Percentiles rank a stretch among this genome's conserved stretches.
phyloP scores from a whole-genome alignment of 129 eudicot species.

The Helianthus annuus region HanXRQr2.0-SUNRISE NC_035448.2:31802865-31803364 shows the following conservation, averaged over 20 bases:
- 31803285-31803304: too few species aligned
- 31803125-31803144: conserved; percentile 30
- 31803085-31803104: conserved; percentile 56
- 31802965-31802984: not conserved
- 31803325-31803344: too few species aligned
- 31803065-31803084: conserved; percentile 46
- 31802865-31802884: conserved; percentile 31
- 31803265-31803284: too few species aligned
- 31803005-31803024: conserved; percentile 35
- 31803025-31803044: conserved; percentile 45
- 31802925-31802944: conserved; percentile 27
- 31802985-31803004: conserved; percentile 23
- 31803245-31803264: too few species aligned
- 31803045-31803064: conserved; percentile 44
- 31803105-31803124: conserved; percentile 36
- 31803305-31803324: too few species aligned
- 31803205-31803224: not conserved
- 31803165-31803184: not conserved
- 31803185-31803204: not conserved
- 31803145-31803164: not conserved
- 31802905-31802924: conserved; percentile 22
- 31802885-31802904: conserved; percentile 26
- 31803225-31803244: too few species aligned
- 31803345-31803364: too few species aligned
- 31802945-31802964: conserved; percentile 33